phyloP scores from a whole-genome alignment of 306 rosid genomes.

The Dalbergia cultrata region DNA sequence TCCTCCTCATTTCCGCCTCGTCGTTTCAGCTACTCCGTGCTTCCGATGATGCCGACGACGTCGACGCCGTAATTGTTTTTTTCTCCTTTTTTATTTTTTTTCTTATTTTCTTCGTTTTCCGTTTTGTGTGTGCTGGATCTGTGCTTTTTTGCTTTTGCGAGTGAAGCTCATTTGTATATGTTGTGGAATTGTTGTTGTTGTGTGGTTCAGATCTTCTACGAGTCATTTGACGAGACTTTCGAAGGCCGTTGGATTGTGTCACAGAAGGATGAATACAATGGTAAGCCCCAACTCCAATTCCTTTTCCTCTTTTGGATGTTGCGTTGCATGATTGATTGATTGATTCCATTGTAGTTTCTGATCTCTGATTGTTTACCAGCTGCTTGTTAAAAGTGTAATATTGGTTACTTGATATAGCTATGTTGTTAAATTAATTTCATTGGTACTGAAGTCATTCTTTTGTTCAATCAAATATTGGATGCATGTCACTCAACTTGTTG shows the following conservation, averaged over 20 bases:
- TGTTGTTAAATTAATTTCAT: neutral
- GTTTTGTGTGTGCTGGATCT: slow-evolving; percentile 31
- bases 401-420: neutral
- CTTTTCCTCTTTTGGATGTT: slow-evolving; percentile 1
- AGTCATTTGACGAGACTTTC: slow-evolving; percentile 79
- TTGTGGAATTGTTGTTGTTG: neutral
- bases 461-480: neutral
- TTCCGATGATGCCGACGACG: slow-evolving; percentile 59
- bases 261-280: slow-evolving; percentile 70
- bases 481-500: neutral
- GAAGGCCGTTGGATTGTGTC: slow-evolving; percentile 87
- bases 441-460: neutral
- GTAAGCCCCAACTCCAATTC: slow-evolving; percentile 43
- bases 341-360: neutral
- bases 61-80: slow-evolving; percentile 30
- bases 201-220: slow-evolving; percentile 75
- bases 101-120: neutral
- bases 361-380: neutral
- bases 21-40: slow-evolving; percentile 64
- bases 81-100: neutral
- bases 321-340: neutral
- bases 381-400: neutral
- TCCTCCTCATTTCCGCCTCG: slow-evolving; percentile 53
- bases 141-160: neutral
- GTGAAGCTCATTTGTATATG: neutral